Evolutionary conservation across 805 yeast species (phyloP).

Genomic region (Cyberlindnera nakhonratchasimensis): DNA sequence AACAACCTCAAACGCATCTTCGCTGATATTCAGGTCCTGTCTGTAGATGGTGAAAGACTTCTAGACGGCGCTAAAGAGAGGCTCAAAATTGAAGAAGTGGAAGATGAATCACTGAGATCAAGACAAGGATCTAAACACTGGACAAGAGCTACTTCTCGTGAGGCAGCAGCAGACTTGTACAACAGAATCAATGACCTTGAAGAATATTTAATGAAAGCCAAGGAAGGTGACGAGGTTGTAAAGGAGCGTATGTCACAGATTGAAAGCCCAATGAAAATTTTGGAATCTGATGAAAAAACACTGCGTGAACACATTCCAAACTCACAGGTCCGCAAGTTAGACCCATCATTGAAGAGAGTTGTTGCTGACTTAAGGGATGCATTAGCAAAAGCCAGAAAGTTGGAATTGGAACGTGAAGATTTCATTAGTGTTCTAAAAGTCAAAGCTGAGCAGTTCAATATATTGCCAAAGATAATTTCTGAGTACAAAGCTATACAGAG

Average conservation of each 20-base stretch:
- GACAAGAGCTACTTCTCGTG: conserved; percentile 46
- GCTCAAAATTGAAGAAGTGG: conserved; percentile 48
- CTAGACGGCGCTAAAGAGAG: conserved; percentile 45
- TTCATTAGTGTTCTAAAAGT: conserved; percentile 41
- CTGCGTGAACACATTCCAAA: conserved; percentile 31
- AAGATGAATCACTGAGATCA: conserved; percentile 50
- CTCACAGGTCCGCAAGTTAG: conserved; percentile 29
- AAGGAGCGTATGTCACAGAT: conserved; percentile 44
- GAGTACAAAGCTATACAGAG: conserved; percentile 37
- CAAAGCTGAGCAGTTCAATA: conserved; percentile 43
- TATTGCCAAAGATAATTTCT: conserved; percentile 51
- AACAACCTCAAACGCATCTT: conserved; percentile 39
- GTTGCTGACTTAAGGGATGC: conserved; percentile 33
- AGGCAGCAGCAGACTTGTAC: conserved; percentile 39
- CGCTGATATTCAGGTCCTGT: conserved; percentile 42
- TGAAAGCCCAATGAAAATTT: conserved; percentile 42
- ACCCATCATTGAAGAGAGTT: conserved; percentile 35
- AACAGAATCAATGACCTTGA: conserved; percentile 43
- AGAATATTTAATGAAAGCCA: conserved; percentile 53
- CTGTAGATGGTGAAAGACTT: conserved; percentile 38
- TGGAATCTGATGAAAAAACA: conserved; percentile 34
- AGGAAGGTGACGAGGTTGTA: conserved; percentile 56
- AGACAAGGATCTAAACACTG: conserved; percentile 53
- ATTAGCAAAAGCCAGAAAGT: conserved; percentile 30
- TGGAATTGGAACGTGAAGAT: conserved; percentile 37